These are phyloP conservation scores for Selaginella tamariscina DNA, from an alignment of 75 land plant genomes.

Conservation along the genomic window DNA sequence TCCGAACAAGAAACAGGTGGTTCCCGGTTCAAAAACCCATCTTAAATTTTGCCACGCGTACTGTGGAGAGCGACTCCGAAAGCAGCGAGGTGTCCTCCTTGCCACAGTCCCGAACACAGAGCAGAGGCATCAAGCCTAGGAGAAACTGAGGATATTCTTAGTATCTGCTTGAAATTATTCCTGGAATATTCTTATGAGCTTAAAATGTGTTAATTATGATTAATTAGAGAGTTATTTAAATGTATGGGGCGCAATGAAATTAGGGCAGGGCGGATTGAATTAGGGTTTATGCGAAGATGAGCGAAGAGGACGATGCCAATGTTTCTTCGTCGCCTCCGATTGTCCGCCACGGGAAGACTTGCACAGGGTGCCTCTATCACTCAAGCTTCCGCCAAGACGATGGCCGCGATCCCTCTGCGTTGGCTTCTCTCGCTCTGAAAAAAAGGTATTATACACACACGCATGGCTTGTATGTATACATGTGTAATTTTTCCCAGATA, in stretches of 20 bases:
- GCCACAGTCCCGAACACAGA: not conserved
- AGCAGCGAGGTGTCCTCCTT: not conserved
- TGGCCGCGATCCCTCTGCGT: not conserved
- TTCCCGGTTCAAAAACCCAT: not conserved
- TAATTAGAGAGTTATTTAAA: too few species aligned
- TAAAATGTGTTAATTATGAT: too few species aligned
- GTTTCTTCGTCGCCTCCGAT: too few species aligned
- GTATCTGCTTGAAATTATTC: too few species aligned
- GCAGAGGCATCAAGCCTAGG: not conserved
- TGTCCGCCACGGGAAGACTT: not conserved
- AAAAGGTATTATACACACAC: too few species aligned
- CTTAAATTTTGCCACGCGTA: not conserved
- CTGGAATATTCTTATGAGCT: too few species aligned
- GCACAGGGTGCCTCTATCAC: not conserved
- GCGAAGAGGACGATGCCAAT: too few species aligned
- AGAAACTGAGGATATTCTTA: not conserved
- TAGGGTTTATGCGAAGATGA: too few species aligned
- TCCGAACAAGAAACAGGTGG: not conserved
- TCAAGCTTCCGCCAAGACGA: not conserved
- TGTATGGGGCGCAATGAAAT: too few species aligned
- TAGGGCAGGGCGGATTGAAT: too few species aligned
- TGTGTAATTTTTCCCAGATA: not conserved
- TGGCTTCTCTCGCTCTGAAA: not conserved
- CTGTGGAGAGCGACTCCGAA: not conserved
- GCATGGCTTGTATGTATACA: too few species aligned